Conservation (phyloP, 495 filamentous ascomycete genomes). For the Neurospora sp. region DNA sequence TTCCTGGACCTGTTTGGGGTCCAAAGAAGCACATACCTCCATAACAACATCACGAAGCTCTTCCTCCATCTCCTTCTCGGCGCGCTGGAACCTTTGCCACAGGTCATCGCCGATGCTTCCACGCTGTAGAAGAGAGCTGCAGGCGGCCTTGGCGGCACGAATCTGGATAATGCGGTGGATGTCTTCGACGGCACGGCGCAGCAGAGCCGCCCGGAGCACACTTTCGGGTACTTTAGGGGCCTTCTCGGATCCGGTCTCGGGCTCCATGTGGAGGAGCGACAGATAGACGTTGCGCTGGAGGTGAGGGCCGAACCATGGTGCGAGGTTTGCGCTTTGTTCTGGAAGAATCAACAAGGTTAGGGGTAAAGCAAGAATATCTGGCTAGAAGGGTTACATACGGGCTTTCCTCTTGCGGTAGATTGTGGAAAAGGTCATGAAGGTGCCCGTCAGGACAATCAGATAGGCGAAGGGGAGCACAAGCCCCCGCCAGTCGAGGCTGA, state of each 20-base stretch:
- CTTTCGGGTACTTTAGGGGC: constrained; percentile 68
- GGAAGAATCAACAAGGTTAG: constrained; percentile 1
- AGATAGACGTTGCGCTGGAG: constrained; percentile 90
- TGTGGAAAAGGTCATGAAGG: constrained; percentile 80
- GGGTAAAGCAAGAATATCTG: not conserved
- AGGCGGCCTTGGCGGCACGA: constrained; percentile 71
- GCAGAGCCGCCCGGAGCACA: constrained; percentile 78
- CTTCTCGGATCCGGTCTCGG: constrained; percentile 57
- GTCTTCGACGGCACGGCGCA: constrained; percentile 83
- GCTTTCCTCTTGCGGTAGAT: constrained; percentile 92
- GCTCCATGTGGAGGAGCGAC: constrained; percentile 78
- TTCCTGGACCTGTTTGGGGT: no score
- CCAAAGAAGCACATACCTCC: constrained; percentile 49
- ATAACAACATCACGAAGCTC: constrained; percentile 87
- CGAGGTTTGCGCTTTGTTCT: constrained; percentile 70
- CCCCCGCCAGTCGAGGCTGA: constrained; percentile 65
- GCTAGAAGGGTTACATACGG: constrained; percentile 38
- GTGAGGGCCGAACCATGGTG: constrained; percentile 87
- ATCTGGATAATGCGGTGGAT: constrained; percentile 82
- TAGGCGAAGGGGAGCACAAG: constrained; percentile 80
- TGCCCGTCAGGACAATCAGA: constrained; percentile 74
- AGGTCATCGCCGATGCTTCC: constrained; percentile 94
- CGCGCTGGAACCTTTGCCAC: constrained; percentile 82
- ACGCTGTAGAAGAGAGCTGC: constrained; percentile 70
- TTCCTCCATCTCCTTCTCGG: constrained; percentile 96